Evolutionary conservation across 2,329 filamentous ascomycete genomes (phyloP).

Genomic region (Fusarium sp.): DNA sequence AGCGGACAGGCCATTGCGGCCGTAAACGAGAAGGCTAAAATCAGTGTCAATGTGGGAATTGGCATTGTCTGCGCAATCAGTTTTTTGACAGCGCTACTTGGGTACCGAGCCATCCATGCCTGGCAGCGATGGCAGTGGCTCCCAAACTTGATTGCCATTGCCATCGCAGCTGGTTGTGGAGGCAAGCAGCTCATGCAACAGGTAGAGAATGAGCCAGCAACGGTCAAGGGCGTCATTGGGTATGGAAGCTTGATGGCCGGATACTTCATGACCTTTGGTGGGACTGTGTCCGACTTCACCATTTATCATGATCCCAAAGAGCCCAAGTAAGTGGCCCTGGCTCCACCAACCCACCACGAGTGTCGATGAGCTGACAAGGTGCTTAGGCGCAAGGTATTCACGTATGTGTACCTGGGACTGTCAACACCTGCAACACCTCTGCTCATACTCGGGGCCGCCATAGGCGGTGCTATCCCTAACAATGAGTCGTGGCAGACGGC

Average conservation of each 20-base stretch:
- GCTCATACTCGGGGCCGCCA: conserved; percentile 56
- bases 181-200: conserved; percentile 63
- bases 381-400: conserved; percentile 38
- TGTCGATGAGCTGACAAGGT: conserved; percentile 50
- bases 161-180: conserved; percentile 66
- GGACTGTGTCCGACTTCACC: conserved; percentile 68
- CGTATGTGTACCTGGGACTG: conserved; percentile 62
- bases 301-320: conserved; percentile 59
- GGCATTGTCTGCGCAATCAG: conserved; percentile 66
- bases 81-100: conserved; percentile 66
- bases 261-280: conserved; percentile 68
- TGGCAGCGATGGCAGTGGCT: conserved; percentile 70
- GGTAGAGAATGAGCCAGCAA: conserved; percentile 53
- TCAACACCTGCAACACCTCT: conserved; percentile 50
- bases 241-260: conserved; percentile 62
- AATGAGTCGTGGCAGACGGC: conserved; percentile 47
- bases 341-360: conserved; percentile 43
- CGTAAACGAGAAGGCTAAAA: conserved; percentile 54
- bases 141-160: conserved; percentile 63
- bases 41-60: conserved; percentile 67
- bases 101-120: conserved; percentile 65
- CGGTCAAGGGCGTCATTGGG: conserved; percentile 54
- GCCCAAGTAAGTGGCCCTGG: conserved; percentile 32
- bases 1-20: conserved; percentile 66
- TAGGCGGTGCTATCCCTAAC: conserved; percentile 49